Evolutionary conservation across 2,329 filamentous ascomycete species (phyloP).

Genomic region (Penicillium psychrosexuale): DNA sequence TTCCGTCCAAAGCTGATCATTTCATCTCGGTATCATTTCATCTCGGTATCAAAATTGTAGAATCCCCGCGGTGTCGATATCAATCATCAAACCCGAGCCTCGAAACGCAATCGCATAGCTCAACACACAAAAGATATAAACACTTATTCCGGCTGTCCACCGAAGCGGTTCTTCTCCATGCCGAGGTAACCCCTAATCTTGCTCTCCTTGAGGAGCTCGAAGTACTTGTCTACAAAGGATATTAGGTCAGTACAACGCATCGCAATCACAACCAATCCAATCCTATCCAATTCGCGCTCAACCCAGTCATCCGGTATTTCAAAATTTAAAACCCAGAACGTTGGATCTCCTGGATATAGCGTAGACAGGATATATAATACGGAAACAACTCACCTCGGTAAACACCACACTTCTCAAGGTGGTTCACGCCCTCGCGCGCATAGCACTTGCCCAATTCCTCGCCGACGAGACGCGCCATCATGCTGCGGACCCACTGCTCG

Average conservation of each 20-base stretch:
- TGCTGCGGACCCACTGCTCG: conserved; percentile 66
- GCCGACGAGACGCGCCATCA: conserved; percentile 65
- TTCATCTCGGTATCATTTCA: neutral
- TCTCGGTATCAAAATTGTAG: neutral
- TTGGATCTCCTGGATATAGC: neutral
- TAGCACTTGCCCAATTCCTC: conserved; percentile 69
- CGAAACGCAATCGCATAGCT: conserved; percentile 5
- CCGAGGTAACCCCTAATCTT: conserved; percentile 64
- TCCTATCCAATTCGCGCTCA: no score
- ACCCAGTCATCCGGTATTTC: no score
- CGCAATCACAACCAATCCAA: neutral
- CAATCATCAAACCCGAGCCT: neutral
- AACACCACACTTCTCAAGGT: conserved; percentile 65
- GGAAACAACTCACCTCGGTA: conserved; percentile 56
- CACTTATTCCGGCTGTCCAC: conserved; percentile 26
- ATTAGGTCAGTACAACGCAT: neutral
- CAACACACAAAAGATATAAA: neutral
- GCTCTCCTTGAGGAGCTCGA: conserved; percentile 60
- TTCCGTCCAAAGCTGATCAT: neutral
- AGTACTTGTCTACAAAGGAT: conserved; percentile 57
- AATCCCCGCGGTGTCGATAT: neutral
- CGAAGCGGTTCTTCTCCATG: conserved; percentile 61
- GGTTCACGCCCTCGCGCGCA: conserved; percentile 62
- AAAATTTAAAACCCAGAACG: neutral
- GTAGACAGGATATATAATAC: neutral